phyloP scores from a whole-genome alignment of 495 filamentous ascomycete species.

The Cladorrhinum samala region DNA sequence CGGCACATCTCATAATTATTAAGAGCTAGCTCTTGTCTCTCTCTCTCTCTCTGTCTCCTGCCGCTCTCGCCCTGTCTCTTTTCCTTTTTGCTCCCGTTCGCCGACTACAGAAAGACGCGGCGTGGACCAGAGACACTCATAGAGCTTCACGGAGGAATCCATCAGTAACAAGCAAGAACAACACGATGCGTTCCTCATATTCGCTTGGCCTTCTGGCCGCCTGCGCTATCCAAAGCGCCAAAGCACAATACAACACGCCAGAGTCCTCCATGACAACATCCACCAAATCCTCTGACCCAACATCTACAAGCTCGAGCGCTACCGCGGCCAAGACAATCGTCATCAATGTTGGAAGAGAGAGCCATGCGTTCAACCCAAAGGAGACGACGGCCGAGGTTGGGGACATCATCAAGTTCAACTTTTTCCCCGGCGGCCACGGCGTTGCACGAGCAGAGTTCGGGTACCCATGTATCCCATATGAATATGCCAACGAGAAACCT shows the following conservation, averaged over 20 bases:
- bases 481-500: constrained; percentile 34
- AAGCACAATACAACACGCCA: constrained; percentile 4
- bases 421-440: constrained; percentile 55
- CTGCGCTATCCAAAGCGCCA: background rate
- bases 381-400: constrained; percentile 28
- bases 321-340: constrained; percentile 17
- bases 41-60: background rate
- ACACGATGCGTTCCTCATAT: background rate
- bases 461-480: constrained; percentile 54
- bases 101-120: too few species aligned
- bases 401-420: constrained; percentile 45
- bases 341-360: constrained; percentile 31
- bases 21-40: background rate
- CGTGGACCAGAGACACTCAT: too few species aligned
- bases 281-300: background rate
- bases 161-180: background rate
- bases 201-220: constrained; percentile 8
- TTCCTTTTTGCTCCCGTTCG: constrained; percentile 1
- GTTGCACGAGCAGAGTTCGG: constrained; percentile 51
- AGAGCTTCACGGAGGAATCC: background rate
- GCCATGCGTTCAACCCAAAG: constrained; percentile 31
- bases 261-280: background rate
- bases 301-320: constrained; percentile 9
- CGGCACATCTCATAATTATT: background rate
- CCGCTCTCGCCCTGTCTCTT: background rate